Conservation (phyloP, 306 rosid species). For the Neltuma alba region DNA sequence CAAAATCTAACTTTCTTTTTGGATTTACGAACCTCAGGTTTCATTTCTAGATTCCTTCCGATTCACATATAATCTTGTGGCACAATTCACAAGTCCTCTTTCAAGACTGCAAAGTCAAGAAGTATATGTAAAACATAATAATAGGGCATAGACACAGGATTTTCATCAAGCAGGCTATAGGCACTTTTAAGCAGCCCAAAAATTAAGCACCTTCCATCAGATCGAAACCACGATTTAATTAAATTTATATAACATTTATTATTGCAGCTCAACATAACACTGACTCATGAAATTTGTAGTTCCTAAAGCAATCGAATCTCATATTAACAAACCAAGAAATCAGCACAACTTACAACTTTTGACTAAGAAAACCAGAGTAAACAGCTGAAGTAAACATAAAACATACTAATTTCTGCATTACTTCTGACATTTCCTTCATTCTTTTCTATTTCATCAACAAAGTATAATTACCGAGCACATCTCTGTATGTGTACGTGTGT, state of each 20-base stretch:
- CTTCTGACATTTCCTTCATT: background rate
- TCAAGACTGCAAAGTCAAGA: background rate
- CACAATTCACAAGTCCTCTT: background rate
- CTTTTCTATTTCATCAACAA: background rate
- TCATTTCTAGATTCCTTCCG: background rate
- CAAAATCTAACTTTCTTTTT: constrained; percentile 34
- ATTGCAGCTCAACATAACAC: background rate
- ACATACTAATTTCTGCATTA: background rate
- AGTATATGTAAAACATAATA: background rate
- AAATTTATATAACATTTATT: background rate
- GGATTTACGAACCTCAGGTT: constrained; percentile 39
- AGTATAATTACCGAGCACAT: background rate
- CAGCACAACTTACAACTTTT: background rate
- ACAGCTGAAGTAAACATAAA: background rate
- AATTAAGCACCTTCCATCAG: background rate
- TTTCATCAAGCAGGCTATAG: background rate
- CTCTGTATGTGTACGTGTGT: background rate
- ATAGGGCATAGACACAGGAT: background rate
- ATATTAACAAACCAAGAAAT: background rate
- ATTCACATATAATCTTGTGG: background rate
- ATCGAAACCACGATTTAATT: background rate
- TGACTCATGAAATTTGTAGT: background rate
- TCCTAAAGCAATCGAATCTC: background rate
- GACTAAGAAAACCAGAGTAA: background rate
- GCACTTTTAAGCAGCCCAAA: background rate